Base-by-base conservation (phyloP, 768 basidiomycete species). In the Tricholoma bakamatsutake region DNA sequence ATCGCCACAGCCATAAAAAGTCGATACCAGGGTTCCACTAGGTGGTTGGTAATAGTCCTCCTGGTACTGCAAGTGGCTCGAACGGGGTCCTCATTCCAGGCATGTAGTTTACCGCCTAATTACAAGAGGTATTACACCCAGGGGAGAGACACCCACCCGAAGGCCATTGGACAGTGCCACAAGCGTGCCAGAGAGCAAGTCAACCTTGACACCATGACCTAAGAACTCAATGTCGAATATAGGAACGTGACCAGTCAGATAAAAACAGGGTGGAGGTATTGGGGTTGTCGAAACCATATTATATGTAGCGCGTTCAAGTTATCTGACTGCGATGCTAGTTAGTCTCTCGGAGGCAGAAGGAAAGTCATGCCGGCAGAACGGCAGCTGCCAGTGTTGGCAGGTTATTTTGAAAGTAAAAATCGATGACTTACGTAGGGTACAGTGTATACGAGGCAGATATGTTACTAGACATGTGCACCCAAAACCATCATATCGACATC, bases 21-120 rank as follows among this genome's bases (percentile, higher is more conserved):
- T 57, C 58, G 9, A 70, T 34, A 2, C 74, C 73, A 4, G 73
- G 71, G 56, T 77, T 79, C 75, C 74, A 79, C 74, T 73, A 76
- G 1, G 63, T 67, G 11, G 71, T 72, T 17, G 76, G 76, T 0
- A 77, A 50, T 1, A 71, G 2, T 1, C 66, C 67, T 18, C 75
- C 77, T 27, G 73, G 72, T 10, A 71, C 17, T 6, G 59, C 64
- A 27, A 76, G 56, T 1, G 78, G 78, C 48, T 71, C 67, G 59
- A 78, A 77, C 1, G 75, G 71, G 24, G 75, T 59, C 6, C 75
- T 66, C 49, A 70, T 59, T 17, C 76, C 76, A 11, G 76, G 75
- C 18, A 74, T 21, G 57, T 69, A 58, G 58, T 62, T 70, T 3
- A 76, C 69, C 34, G 60, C 61, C 79, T 78, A 8, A 13, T 35